These are phyloP conservation scores for Blumeriella jaapii DNA, from an alignment of 2,329 filamentous ascomycete species.

Conservation along the genomic window DNA sequence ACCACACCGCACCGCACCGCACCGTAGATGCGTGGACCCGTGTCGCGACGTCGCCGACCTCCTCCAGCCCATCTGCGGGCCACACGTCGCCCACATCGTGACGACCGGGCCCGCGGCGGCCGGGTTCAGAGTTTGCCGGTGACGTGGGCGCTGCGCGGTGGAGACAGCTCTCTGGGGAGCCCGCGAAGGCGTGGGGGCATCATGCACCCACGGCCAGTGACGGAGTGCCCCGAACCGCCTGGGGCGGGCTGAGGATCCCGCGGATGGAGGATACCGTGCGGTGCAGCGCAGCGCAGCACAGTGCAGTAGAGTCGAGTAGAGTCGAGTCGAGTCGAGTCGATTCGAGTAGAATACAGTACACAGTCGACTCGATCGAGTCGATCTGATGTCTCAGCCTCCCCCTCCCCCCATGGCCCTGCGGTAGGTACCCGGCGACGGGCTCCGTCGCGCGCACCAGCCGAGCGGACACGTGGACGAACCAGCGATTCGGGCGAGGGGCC, in stretches of 20 bases:
- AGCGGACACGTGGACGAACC: slow-evolving; percentile 13
- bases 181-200: neutral
- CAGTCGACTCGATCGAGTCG: neutral
- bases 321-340: too few species aligned
- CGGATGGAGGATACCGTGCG: too few species aligned
- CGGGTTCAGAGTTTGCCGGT: neutral
- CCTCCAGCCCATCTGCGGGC: slow-evolving; percentile 9
- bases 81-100: slow-evolving; percentile 10
- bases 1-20: too few species aligned
- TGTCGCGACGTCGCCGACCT: too few species aligned
- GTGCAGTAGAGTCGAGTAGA: too few species aligned
- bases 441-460: neutral
- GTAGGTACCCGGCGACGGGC: slow-evolving; percentile 8
- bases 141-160: slow-evolving; percentile 2
- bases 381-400: neutral
- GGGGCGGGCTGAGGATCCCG: too few species aligned
- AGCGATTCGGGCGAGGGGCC: neutral
- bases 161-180: neutral
- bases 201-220: neutral
- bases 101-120: neutral
- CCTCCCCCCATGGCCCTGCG: neutral
- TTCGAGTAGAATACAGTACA: neutral
- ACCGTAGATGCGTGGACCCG: too few species aligned
- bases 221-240: too few species aligned
- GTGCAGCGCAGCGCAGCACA: too few species aligned